phyloP scores from a whole-genome alignment of 768 basidiomycete genomes.

The Multifurca ochricompacta region DNA sequence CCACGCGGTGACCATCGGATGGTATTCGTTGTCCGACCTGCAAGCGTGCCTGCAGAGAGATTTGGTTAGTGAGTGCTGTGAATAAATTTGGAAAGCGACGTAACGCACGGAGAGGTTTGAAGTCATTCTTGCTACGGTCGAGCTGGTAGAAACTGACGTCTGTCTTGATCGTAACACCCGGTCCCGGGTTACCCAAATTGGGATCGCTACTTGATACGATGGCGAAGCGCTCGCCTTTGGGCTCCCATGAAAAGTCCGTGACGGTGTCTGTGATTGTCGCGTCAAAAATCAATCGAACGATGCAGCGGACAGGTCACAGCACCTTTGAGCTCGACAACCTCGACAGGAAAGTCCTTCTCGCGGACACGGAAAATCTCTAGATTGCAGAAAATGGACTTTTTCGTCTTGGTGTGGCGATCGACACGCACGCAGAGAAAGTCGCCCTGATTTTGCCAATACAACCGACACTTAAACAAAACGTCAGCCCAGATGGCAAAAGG shows the following conservation, averaged over 20 bases:
- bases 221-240: slow-evolving; percentile 90
- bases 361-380: slow-evolving; percentile 95
- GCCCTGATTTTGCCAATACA: slow-evolving; percentile 97
- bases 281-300: slow-evolving; percentile 16
- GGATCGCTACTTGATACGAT: slow-evolving; percentile 93
- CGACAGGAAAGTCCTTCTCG: slow-evolving; percentile 96
- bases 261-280: slow-evolving; percentile 65
- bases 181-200: slow-evolving; percentile 82
- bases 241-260: slow-evolving; percentile 97
- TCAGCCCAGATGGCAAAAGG: neutral
- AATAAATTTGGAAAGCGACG: slow-evolving; percentile 7
- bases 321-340: slow-evolving; percentile 97
- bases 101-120: slow-evolving; percentile 72
- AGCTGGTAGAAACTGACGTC: slow-evolving; percentile 95
- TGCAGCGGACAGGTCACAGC: neutral
- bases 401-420: slow-evolving; percentile 96
- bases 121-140: slow-evolving; percentile 89
- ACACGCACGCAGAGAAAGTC: slow-evolving; percentile 99
- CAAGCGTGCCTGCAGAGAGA: slow-evolving; percentile 51
- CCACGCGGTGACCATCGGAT: slow-evolving; percentile 96
- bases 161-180: slow-evolving; percentile 92
- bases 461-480: slow-evolving; percentile 66
- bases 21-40: slow-evolving; percentile 82
- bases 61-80: slow-evolving; percentile 2
- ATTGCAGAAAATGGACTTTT: slow-evolving; percentile 97